phyloP scores from a whole-genome alignment of 257 asterid species.

The Hygrophila difformis region DNA sequence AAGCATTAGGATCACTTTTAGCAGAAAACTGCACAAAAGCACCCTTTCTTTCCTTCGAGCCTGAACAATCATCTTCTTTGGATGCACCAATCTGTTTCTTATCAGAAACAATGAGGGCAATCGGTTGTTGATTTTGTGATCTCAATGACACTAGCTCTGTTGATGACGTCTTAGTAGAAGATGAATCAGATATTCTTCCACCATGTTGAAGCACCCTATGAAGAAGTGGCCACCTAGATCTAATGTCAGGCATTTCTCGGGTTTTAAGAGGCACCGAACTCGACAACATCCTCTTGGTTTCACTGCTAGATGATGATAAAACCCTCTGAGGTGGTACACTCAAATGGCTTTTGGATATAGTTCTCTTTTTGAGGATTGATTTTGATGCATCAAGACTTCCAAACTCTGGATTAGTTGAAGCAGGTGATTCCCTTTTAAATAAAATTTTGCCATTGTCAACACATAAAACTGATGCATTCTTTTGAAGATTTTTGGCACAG shows the following conservation, averaged over 20 bases:
- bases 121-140: conserved; percentile 48
- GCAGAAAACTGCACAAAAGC: conserved; percentile 20
- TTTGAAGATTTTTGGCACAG: conserved; percentile 57
- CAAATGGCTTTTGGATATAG: conserved; percentile 28
- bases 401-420: conserved; percentile 23
- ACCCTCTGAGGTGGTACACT: conserved; percentile 23
- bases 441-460: conserved; percentile 71
- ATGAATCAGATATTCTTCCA: conserved; percentile 21
- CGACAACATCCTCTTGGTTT: conserved; percentile 27
- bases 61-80: conserved; percentile 21
- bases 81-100: conserved; percentile 37
- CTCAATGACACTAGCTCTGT: conserved; percentile 36
- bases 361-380: conserved; percentile 35
- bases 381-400: conserved; percentile 27
- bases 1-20: conserved; percentile 18
- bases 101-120: conserved; percentile 59
- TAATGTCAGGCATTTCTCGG: conserved; percentile 27
- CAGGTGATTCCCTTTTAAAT: conserved; percentile 37
- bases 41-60: conserved; percentile 27
- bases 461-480: conserved; percentile 46
- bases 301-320: conserved; percentile 18
- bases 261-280: conserved; percentile 41
- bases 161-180: conserved; percentile 38
- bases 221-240: conserved; percentile 56
- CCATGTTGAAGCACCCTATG: conserved; percentile 37